Percentiles rank a stretch among this genome's conserved stretches.
Conservation (phyloP, 1,284 basidiomycete species). For the Fistulina hepatica region DNA sequence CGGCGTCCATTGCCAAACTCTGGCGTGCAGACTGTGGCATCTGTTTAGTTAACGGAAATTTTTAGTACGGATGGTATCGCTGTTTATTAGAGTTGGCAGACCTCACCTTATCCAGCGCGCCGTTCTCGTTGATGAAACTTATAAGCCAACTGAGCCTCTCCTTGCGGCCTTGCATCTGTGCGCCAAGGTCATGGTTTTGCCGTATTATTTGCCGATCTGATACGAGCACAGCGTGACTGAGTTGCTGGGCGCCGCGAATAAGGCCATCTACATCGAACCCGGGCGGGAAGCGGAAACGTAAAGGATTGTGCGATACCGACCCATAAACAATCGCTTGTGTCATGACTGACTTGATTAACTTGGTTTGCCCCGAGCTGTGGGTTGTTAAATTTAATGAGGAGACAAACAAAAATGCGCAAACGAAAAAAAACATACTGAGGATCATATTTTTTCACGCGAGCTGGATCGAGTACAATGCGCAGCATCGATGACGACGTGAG, state of each 20-base stretch:
- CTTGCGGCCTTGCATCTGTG: conserved; percentile 69
- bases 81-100: background rate
- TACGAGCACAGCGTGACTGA: conserved; percentile 64
- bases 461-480: conserved; percentile 49
- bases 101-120: conserved; percentile 59
- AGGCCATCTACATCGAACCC: conserved; percentile 72
- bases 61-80: conserved; percentile 1
- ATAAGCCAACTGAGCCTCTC: conserved; percentile 75
- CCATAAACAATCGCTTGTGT: conserved; percentile 84
- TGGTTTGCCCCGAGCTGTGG: conserved; percentile 47
- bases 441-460: conserved; percentile 47
- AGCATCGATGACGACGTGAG: conserved; percentile 60
- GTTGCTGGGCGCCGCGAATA: conserved; percentile 68
- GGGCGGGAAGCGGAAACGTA: conserved; percentile 74
- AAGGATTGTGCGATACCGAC: conserved; percentile 62
- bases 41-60: conserved; percentile 27
- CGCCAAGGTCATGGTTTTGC: conserved; percentile 69
- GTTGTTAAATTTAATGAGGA: conserved; percentile 7
- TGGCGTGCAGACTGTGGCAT: conserved; percentile 75
- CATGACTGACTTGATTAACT: conserved; percentile 72
- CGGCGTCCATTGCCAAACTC: conserved; percentile 74
- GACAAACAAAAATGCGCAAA: conserved; percentile 14
- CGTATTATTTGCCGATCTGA: conserved; percentile 71
- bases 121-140: conserved; percentile 80
- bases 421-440: conserved; percentile 35